A percentile compares a stretch with the other conserved stretches of the same genome.
These are phyloP conservation scores for Tympanopsis confertula DNA, from an alignment of 2,329 filamentous ascomycete genomes.

Conservation along the genomic window DNA sequence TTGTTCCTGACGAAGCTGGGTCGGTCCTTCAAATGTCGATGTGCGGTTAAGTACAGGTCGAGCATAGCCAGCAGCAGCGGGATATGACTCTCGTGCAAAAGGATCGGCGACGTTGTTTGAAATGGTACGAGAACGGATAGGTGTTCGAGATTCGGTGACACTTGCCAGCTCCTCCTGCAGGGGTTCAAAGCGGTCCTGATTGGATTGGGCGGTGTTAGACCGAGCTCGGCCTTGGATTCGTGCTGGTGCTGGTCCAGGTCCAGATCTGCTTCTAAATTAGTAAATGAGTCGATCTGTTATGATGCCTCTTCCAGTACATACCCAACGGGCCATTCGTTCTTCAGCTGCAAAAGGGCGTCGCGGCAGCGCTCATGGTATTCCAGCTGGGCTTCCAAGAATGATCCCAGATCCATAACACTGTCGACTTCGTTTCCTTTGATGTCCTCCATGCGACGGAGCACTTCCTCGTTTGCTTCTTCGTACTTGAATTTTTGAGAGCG, in stretches of 20 bases:
- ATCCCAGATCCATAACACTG: conserved; percentile 65
- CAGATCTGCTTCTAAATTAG: not conserved
- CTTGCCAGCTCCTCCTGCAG: not conserved
- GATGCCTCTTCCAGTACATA: not conserved
- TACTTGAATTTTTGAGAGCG: conserved; percentile 88
- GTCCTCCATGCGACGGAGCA: conserved; percentile 84
- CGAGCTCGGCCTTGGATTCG: not conserved
- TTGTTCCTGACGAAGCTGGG: not conserved
- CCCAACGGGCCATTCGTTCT: not conserved
- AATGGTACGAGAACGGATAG: not conserved
- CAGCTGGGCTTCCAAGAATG: conserved; percentile 79
- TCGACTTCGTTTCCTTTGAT: conserved; percentile 87
- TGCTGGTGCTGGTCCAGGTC: not conserved
- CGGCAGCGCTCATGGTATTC: conserved; percentile 84
- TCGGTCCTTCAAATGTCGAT: not conserved
- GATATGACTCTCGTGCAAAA: not conserved
- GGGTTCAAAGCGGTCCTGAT: not conserved
- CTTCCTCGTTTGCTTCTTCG: conserved; percentile 87
- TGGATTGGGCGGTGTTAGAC: not conserved
- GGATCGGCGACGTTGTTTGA: too few species aligned
- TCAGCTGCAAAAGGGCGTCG: conserved; percentile 49
- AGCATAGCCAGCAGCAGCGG: not conserved
- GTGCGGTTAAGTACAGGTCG: not conserved
- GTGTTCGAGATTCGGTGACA: not conserved
- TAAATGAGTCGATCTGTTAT: not conserved